These are phyloP conservation scores for Protomyces gravidus DNA, from an alignment of 1,139 yeast genomes.

Conservation along the genomic window DNA sequence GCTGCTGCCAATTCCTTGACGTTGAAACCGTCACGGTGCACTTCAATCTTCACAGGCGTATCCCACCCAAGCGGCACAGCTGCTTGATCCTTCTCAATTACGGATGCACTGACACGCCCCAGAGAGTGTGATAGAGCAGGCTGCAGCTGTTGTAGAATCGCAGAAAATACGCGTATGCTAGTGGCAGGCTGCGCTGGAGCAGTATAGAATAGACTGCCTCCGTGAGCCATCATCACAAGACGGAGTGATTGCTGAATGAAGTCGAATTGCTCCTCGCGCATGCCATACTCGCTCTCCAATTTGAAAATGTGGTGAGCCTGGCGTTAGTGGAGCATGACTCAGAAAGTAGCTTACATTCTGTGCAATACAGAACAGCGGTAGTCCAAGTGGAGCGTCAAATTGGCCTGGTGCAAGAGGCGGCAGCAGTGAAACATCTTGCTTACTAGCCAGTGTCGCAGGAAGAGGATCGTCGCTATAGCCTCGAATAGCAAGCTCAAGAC, in stretches of 20 bases:
- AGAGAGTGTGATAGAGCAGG: slow-evolving; percentile 25
- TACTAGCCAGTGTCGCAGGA: not conserved
- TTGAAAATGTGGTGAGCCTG: slow-evolving; percentile 33
- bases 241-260: slow-evolving; percentile 55
- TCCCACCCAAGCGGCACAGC: slow-evolving; percentile 48
- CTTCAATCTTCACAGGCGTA: slow-evolving; percentile 40
- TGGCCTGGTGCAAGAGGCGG: slow-evolving; percentile 41
- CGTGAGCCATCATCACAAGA: slow-evolving; percentile 48
- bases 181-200: slow-evolving; percentile 4
- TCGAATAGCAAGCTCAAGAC: slow-evolving; percentile 7
- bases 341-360: slow-evolving; percentile 30
- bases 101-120: slow-evolving; percentile 34
- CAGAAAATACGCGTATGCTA: not conserved
- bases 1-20: slow-evolving; percentile 32
- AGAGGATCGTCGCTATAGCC: slow-evolving; percentile 7
- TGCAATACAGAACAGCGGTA: slow-evolving; percentile 37
- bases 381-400: slow-evolving; percentile 40
- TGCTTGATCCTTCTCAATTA: slow-evolving; percentile 42
- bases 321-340: not conserved
- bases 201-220: slow-evolving; percentile 34
- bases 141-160: slow-evolving; percentile 4
- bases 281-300: slow-evolving; percentile 32
- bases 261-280: slow-evolving; percentile 41
- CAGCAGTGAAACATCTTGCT: slow-evolving; percentile 13
- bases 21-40: slow-evolving; percentile 38